Evolutionary conservation across 345 rosid species (phyloP).

Genomic region (Durio zibethinus): DNA sequence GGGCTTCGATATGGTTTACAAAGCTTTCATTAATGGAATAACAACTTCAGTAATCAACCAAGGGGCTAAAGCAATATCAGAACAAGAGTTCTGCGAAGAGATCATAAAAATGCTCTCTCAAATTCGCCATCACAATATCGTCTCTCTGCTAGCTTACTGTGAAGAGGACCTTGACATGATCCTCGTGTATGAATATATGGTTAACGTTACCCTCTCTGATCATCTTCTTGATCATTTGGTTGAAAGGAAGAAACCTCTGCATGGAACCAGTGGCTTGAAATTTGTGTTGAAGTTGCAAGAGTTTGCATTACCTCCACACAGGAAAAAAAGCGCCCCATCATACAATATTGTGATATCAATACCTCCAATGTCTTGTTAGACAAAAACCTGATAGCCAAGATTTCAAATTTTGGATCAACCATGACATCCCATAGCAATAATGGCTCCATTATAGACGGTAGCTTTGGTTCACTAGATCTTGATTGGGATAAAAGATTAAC

Average conservation of each 20-base stretch:
- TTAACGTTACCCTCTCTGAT: background rate
- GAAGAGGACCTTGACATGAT: background rate
- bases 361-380: slow-evolving; percentile 1
- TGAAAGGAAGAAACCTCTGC: background rate
- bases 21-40: background rate
- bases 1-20: slow-evolving; percentile 16
- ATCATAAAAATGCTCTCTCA: slow-evolving; percentile 8
- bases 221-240: background rate
- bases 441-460: slow-evolving; percentile 31
- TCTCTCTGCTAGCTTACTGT: background rate
- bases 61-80: background rate
- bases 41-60: background rate
- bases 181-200: background rate
- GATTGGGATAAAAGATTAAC: slow-evolving; percentile 24
- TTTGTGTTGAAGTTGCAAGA: background rate
- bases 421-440: slow-evolving; percentile 32
- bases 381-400: background rate
- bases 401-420: slow-evolving; percentile 7
- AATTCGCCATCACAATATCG: background rate
- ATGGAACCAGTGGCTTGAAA: slow-evolving; percentile 5
- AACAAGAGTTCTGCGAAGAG: background rate
- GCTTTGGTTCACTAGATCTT: slow-evolving; percentile 31
- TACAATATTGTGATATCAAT: background rate
- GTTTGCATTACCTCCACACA: background rate
- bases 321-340: background rate